Conservation (phyloP, 139 green algal species). For the Pleodorina starrii region DNA sequence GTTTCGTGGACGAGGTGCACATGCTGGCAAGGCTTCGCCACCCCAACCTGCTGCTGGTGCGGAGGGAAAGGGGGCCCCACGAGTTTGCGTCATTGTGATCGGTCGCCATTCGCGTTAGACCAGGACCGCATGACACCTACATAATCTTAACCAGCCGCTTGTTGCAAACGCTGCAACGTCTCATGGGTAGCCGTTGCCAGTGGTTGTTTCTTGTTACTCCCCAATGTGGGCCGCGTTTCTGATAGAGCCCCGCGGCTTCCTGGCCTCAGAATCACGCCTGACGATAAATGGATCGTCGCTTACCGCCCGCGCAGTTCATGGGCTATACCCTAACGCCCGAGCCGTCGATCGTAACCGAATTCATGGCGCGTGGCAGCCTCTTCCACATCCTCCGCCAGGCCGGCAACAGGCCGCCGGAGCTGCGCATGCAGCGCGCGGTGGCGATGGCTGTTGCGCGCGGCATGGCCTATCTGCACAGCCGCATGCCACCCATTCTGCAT, state of each 20-base stretch:
- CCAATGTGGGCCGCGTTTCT: too few species aligned
- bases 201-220: too few species aligned
- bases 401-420: slow-evolving; percentile 53
- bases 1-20: slow-evolving; percentile 68
- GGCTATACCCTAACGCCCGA: slow-evolving; percentile 59
- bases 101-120: too few species aligned
- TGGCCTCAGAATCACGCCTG: too few species aligned
- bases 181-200: too few species aligned
- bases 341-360: slow-evolving; percentile 67
- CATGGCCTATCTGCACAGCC: slow-evolving; percentile 88
- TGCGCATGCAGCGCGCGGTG: slow-evolving; percentile 59
- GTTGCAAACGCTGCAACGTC: too few species aligned
- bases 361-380: slow-evolving; percentile 66
- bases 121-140: too few species aligned
- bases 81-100: too few species aligned
- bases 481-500: slow-evolving; percentile 86
- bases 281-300: too few species aligned
- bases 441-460: slow-evolving; percentile 75
- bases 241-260: too few species aligned
- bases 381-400: slow-evolving; percentile 67
- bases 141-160: too few species aligned
- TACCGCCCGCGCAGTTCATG: slow-evolving; percentile 69
- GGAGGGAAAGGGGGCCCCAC: too few species aligned
- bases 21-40: slow-evolving; percentile 70
- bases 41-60: slow-evolving; percentile 74